Evolutionary conservation across 1,139 yeast species (phyloP), one percentile per base, ranked within the genome.

Genomic region (Pichia sp.): DNA sequence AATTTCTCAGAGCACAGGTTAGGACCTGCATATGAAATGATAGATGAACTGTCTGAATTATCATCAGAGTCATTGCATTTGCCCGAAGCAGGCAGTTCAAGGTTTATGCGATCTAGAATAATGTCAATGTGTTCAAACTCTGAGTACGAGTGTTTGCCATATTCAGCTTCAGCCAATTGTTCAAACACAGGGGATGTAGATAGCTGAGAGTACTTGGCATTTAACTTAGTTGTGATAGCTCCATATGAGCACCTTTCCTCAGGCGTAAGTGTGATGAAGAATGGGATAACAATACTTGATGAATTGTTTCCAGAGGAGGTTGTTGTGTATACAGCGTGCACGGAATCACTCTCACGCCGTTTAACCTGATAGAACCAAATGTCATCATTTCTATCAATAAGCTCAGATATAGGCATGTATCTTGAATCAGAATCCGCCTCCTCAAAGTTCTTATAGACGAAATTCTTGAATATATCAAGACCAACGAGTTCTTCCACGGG

Each of bases 401-500:
- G 59, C 42, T 83, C 93, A 26, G 83, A 69, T 8, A 86, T 69
- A 1, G 91, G 86, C 34, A 78, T 58, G 47, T 73, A 81, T 34
- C 69, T 67, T 19, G 77, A 64, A 44, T 70, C 73, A n/a, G 76
- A 69, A 29, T 69, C 74, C 12, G 48, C 43, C 30, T 77, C 72
- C 48, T 79, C 86, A 55, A 79, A 81, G 52, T 81, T 77, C 38
- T 69, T 74, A 62, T 77, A 86, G 42, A 88, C 74, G 42, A 74
- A 76, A 41, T 73, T 67, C 40, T 75, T 76, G 61, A 78, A 86
- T 6, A 86, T 62, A 50, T 91, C 96, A 41, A 76, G 76, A 3
- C 83, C 72, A 40, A 77, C 66, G 33, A 88, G 56, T 30, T 68
- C 59, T 1, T 59, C 47, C 3, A 59, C 47, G 13, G 72, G 64